Conservation (phyloP, 2,329 filamentous ascomycete species). For the Neofusicoccum sp. region DNA sequence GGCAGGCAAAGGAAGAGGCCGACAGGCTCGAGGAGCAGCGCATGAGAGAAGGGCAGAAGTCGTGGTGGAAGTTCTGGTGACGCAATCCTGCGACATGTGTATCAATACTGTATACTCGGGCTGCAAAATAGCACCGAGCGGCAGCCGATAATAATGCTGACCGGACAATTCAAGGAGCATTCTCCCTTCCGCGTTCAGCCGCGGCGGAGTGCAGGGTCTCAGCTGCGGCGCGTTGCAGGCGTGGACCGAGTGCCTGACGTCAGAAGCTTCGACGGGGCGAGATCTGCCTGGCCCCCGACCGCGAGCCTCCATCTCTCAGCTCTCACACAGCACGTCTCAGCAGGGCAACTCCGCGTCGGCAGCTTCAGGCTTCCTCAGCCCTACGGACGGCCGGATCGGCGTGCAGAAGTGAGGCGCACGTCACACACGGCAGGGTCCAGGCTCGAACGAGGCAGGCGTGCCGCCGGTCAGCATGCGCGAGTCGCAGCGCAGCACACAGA, state of each 20-base stretch:
- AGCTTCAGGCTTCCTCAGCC: slow-evolving; percentile 7
- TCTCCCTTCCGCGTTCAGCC: background rate
- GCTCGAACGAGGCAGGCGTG: background rate
- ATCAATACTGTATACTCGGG: background rate
- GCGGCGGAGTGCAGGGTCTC: background rate
- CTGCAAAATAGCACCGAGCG: background rate
- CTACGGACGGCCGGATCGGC: slow-evolving; percentile 9
- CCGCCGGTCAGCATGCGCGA: slow-evolving; percentile 7
- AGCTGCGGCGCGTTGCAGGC: background rate
- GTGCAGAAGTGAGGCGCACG: slow-evolving; percentile 14
- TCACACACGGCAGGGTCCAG: slow-evolving; percentile 13
- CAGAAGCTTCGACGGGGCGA: background rate
- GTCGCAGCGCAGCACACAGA: background rate
- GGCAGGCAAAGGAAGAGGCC: slow-evolving; percentile 44
- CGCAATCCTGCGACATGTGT: background rate
- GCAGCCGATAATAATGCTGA: background rate
- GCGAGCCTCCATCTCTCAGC: background rate
- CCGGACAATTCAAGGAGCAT: background rate
- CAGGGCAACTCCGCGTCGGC: background rate
- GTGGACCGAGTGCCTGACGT: background rate
- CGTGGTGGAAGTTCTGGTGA: slow-evolving; percentile 26
- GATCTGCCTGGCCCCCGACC: background rate
- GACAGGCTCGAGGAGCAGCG: slow-evolving; percentile 31
- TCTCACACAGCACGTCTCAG: background rate
- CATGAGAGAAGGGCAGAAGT: slow-evolving; percentile 32